These are phyloP conservation scores for Oemleria cerasiformis DNA, from an alignment of 306 rosid species.

Conservation along the genomic window DNA sequence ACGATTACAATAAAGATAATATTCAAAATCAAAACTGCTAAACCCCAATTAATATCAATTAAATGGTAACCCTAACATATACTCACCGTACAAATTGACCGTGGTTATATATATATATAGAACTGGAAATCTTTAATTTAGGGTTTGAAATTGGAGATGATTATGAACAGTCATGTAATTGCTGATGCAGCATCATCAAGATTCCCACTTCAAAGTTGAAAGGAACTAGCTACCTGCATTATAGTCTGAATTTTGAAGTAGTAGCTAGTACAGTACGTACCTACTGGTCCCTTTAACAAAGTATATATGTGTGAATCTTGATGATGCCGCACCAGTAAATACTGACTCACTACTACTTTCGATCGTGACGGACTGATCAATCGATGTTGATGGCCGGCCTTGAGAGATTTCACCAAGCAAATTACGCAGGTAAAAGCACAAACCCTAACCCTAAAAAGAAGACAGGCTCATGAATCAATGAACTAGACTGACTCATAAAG, in stretches of 20 bases:
- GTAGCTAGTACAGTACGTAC: background rate
- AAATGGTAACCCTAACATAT: background rate
- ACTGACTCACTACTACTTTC: slow-evolving; percentile 22
- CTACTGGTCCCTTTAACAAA: slow-evolving; percentile 8
- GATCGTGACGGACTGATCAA: too few relatives aligned
- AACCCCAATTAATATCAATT: background rate
- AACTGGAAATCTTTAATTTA: too few relatives aligned
- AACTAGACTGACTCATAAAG: slow-evolving; percentile 1
- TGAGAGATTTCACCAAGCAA: slow-evolving; percentile 20
- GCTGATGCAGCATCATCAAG: slow-evolving; percentile 96
- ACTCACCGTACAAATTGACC: background rate
- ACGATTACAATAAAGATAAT: background rate
- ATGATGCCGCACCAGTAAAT: slow-evolving; percentile 52
- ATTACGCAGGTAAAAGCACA: background rate
- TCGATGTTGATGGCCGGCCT: background rate
- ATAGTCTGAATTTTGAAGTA: background rate
- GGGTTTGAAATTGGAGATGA: background rate
- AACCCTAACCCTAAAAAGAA: slow-evolving; percentile 39
- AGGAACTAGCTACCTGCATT: background rate
- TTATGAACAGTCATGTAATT: slow-evolving; percentile 42
- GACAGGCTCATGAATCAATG: slow-evolving; percentile 12
- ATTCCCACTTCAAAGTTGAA: slow-evolving; percentile 43
- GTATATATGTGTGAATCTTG: slow-evolving; percentile 55
- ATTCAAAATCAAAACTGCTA: background rate
- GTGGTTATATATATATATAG: too few relatives aligned